Evolutionary conservation across 352 stramenopile genomes (phyloP).

Genomic region (Phytophthora ohioensis): DNA sequence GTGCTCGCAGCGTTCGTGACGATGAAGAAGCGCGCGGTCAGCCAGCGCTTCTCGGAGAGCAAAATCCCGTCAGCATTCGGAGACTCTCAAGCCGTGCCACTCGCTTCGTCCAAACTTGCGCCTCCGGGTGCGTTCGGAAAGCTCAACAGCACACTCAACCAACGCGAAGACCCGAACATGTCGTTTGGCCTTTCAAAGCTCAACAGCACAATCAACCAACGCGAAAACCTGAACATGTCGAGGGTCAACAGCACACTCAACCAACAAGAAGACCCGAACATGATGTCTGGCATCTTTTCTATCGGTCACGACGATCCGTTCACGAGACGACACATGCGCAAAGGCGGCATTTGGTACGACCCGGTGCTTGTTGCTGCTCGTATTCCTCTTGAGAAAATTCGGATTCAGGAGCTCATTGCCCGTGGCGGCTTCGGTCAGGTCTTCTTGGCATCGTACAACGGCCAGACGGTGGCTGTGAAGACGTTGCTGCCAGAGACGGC

Average conservation of each 20-base stretch:
- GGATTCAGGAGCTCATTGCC: constrained; percentile 49
- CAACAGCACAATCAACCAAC: constrained; percentile 17
- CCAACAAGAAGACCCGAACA: background rate
- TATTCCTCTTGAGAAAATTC: constrained; percentile 58
- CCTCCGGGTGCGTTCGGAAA: constrained; percentile 30
- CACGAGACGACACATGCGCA: constrained; percentile 34
- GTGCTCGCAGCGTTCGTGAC: constrained; percentile 32
- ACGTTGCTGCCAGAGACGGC: constrained; percentile 56
- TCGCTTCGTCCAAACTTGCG: constrained; percentile 26
- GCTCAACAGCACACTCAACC: constrained; percentile 26
- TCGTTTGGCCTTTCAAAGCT: constrained; percentile 10
- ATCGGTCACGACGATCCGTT: constrained; percentile 29
- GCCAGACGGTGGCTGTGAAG: constrained; percentile 65
- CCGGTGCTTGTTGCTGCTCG: constrained; percentile 46
- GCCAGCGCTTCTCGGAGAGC: constrained; percentile 19
- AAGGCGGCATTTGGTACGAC: constrained; percentile 51
- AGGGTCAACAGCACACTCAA: background rate
- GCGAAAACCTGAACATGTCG: constrained; percentile 20
- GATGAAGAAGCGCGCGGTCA: constrained; percentile 17
- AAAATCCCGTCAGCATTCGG: constrained; percentile 27
- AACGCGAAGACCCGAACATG: constrained; percentile 22
- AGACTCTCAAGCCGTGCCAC: constrained; percentile 23
- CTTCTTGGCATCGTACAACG: constrained; percentile 54
- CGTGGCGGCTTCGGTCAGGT: constrained; percentile 66
- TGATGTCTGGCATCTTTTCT: constrained; percentile 17